These are phyloP conservation scores for Paramecium caudatum DNA, from an alignment of 73 alveolate genomes.

Conservation along the genomic window DNA sequence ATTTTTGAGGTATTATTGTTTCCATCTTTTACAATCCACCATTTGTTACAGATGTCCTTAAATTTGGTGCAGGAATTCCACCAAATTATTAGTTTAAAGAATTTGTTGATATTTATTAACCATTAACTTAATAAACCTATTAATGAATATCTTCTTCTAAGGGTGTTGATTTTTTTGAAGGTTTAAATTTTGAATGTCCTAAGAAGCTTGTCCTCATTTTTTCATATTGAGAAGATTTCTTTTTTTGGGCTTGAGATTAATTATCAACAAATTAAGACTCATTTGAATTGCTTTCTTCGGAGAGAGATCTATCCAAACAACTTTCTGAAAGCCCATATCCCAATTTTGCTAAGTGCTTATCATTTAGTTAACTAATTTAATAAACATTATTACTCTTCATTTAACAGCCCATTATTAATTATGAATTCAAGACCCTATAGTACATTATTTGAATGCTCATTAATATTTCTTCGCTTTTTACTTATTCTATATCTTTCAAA, in stretches of 20 bases:
- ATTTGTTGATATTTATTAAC: no score
- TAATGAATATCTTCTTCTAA: no score
- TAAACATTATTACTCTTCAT: not conserved
- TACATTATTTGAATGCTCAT: not conserved
- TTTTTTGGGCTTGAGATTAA: not conserved
- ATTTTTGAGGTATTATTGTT: no score
- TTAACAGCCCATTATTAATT: not conserved
- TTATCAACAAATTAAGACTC: not conserved
- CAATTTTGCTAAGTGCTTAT: not conserved
- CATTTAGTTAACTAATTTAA: not conserved
- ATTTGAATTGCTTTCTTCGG: not conserved
- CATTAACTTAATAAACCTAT: no score
- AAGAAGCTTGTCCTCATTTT: not conserved
- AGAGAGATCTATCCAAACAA: not conserved
- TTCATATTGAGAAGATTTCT: not conserved
- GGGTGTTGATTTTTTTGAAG: no score
- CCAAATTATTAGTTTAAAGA: no score
- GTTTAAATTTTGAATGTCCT: no score
- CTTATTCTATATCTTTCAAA: not conserved
- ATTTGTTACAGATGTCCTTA: no score
- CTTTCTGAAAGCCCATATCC: not conserved
- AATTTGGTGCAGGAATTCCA: no score
- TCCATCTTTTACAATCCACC: no score
- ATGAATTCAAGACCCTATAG: not conserved
- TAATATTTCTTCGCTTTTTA: not conserved